Evolutionary conservation across 768 basidiomycete species (phyloP), one percentile per base, ranked within the genome.

Genomic region (Serendipita sp.): DNA sequence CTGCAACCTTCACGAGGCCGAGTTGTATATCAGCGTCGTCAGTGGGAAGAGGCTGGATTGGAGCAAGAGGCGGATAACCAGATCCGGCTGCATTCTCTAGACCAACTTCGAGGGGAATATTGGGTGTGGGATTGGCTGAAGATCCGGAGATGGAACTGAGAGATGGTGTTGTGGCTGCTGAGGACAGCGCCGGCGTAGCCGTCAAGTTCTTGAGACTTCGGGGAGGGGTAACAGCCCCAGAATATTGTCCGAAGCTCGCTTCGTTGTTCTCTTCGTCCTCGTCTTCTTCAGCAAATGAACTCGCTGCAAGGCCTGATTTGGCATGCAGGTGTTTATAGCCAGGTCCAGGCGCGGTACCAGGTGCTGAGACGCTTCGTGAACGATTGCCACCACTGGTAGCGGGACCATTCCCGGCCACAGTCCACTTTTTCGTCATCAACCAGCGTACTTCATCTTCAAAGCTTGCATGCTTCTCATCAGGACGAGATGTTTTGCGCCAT

Each of bases 381-480:
- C 43, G 65, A 63, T 53, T 65, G 13, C 63, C 37, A 34, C 33
- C 36, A 23, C 23, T 23, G 23, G 65, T 23, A 40, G 63, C 50
- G 27, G 85, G 70, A 84, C 71, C 73, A 23, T 66, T 66, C 44
- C 82, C 81, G 1, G 79, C 83, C 15, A 82, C 78, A 2, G 83
- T 78, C 88, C 89, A 91, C 62, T 87, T 77, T 72, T 87, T 88
- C 50, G 80, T 80, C 43, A 88, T 75, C 58, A 91, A 69, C 69
- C 87, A 74, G 65, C 81, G 77, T 63, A 90, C 80, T 73, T 91
- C 89, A 64, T 91, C 90, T 70, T 91, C 89, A 67, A 86, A 91
- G 29, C 80, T 83, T 27, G 79, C 81, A 27, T 83, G 75, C 15
- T 55, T 45, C 27, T 68, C 69, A 5, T 69, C 69, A 5, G 68